A percentile compares a stretch with the other conserved stretches of the same genome.
These are phyloP conservation scores for Orbilia blumenaviensis DNA, from an alignment of 2,329 filamentous ascomycete genomes.

Conservation along the genomic window DNA sequence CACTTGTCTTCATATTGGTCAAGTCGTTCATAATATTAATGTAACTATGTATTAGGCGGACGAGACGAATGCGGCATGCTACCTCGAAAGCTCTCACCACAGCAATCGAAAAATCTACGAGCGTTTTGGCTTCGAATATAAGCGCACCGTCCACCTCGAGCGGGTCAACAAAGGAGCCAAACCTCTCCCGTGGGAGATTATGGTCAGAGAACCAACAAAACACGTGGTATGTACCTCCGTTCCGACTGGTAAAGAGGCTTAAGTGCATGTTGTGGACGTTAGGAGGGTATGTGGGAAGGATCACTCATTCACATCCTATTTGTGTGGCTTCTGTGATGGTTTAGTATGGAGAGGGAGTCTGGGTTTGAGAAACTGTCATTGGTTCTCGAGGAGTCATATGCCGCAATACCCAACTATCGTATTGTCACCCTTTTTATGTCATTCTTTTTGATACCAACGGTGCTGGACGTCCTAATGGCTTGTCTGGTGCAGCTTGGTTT, in stretches of 20 bases:
- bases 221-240: slow-evolving; percentile 62
- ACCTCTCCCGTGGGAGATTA: slow-evolving; percentile 76
- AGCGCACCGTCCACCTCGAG: slow-evolving; percentile 68
- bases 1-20: neutral
- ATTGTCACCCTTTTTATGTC: slow-evolving; percentile 51
- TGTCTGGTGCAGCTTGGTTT: neutral
- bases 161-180: slow-evolving; percentile 61
- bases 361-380: slow-evolving; percentile 21
- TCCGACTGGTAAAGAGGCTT: slow-evolving; percentile 55
- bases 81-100: slow-evolving; percentile 78
- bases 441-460: slow-evolving; percentile 1
- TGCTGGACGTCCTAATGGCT: slow-evolving; percentile 36
- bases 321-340: slow-evolving; percentile 2
- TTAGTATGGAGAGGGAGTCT: slow-evolving; percentile 3
- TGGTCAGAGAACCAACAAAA: slow-evolving; percentile 82
- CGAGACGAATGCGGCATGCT: slow-evolving; percentile 72
- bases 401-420: slow-evolving; percentile 55
- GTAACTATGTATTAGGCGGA: slow-evolving; percentile 68
- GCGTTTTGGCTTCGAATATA: slow-evolving; percentile 76
- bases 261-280: slow-evolving; percentile 56
- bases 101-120: slow-evolving; percentile 76
- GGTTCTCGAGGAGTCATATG: slow-evolving; percentile 26
- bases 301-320: slow-evolving; percentile 36
- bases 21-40: neutral
- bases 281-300: slow-evolving; percentile 49